Evolutionary conservation across 177 flowering plant genomes (phyloP).

Genomic region (Vitis hybrid): DNA sequence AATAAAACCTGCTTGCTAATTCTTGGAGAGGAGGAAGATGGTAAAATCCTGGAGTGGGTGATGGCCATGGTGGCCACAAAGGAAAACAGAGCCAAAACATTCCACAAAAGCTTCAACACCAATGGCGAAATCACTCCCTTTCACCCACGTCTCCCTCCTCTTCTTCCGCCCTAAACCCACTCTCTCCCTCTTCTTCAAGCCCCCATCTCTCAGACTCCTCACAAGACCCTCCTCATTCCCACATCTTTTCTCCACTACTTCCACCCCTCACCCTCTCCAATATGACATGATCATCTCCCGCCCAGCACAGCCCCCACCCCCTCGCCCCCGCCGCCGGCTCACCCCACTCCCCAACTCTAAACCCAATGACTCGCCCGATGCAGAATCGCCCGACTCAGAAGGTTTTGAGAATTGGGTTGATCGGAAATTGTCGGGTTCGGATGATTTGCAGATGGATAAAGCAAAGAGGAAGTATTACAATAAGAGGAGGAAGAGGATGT

Average conservation of each 20-base stretch:
- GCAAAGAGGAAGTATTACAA: constrained; percentile 78
- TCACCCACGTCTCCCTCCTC: constrained; percentile 18
- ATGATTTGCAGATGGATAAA: constrained; percentile 49
- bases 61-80: too few species aligned
- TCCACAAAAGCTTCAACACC: background rate
- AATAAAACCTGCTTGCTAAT: too few species aligned
- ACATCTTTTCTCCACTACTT: constrained; percentile 39
- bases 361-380: constrained; percentile 21
- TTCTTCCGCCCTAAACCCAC: constrained; percentile 17
- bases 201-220: constrained; percentile 2
- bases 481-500: constrained; percentile 81
- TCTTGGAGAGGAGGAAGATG: too few species aligned
- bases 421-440: constrained; percentile 28
- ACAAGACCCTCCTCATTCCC: background rate
- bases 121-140: constrained; percentile 39
- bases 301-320: constrained; percentile 38
- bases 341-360: constrained; percentile 17
- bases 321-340: constrained; percentile 25
- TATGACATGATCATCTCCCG: constrained; percentile 78
- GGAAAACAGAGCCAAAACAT: background rate
- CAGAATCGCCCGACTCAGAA: constrained; percentile 27
- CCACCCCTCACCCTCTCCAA: constrained; percentile 82
- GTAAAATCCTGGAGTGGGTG: too few species aligned
- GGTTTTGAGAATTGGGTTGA: constrained; percentile 66
- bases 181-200: constrained; percentile 5